phyloP scores from a whole-genome alignment of 2,329 filamentous ascomycete species.

The Podosphaera xanthii region DNA sequence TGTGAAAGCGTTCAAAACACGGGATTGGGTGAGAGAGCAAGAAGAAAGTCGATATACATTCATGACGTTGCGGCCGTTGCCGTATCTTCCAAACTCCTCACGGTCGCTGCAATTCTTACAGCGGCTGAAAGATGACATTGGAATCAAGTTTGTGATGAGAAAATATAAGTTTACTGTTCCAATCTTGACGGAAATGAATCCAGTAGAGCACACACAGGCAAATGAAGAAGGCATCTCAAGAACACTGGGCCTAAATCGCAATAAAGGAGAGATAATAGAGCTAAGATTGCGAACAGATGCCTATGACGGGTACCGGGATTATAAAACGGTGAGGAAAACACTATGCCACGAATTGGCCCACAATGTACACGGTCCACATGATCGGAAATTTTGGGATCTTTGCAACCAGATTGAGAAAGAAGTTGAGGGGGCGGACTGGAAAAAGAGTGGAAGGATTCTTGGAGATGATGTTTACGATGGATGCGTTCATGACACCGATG shows the following conservation, averaged over 20 bases:
- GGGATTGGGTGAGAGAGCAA: slow-evolving; percentile 23
- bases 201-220: slow-evolving; percentile 47
- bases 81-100: slow-evolving; percentile 53
- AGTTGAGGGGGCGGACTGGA: slow-evolving; percentile 63
- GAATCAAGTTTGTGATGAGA: slow-evolving; percentile 64
- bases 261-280: slow-evolving; percentile 75
- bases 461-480: slow-evolving; percentile 35
- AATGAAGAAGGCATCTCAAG: slow-evolving; percentile 52
- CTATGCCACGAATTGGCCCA: slow-evolving; percentile 90
- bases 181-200: slow-evolving; percentile 88
- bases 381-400: slow-evolving; percentile 72
- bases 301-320: slow-evolving; percentile 83
- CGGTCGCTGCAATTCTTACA: slow-evolving; percentile 50
- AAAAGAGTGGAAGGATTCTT: slow-evolving; percentile 40
- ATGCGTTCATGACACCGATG: slow-evolving; percentile 25
- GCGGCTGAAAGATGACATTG: slow-evolving; percentile 58
- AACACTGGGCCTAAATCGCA: slow-evolving; percentile 70
- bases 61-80: slow-evolving; percentile 48
- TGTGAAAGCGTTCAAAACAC: slow-evolving; percentile 19
- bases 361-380: slow-evolving; percentile 69
- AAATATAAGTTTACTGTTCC: slow-evolving; percentile 69
- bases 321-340: slow-evolving; percentile 73
- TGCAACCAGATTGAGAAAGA: slow-evolving; percentile 73
- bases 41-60: slow-evolving; percentile 54
- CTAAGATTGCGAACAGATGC: slow-evolving; percentile 77